Conservation (phyloP, 2,329 filamentous ascomycete genomes). For the Colletotrichum godetiae region DNA sequence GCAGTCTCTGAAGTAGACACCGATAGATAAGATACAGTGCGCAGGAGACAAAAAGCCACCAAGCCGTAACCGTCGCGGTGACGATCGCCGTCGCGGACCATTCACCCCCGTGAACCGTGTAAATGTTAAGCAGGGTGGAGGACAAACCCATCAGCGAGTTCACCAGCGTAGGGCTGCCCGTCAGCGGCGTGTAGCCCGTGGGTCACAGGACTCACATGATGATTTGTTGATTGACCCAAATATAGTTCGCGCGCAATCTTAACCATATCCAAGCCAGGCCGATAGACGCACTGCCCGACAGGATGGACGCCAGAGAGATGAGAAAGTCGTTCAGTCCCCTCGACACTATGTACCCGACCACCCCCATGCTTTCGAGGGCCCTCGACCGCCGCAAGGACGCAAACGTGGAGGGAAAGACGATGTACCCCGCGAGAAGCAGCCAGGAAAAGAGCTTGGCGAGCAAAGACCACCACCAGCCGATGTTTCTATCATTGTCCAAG, state of each 20-base stretch:
- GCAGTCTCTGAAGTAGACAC: too few species aligned
- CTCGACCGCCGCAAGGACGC: not conserved
- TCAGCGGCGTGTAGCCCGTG: not conserved
- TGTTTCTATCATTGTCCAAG: slow-evolving; percentile 6
- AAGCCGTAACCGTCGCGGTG: not conserved
- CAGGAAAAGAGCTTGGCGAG: not conserved
- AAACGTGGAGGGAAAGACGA: slow-evolving; percentile 6
- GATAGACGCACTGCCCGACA: slow-evolving; percentile 1
- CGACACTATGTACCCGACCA: not conserved
- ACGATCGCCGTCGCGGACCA: slow-evolving; percentile 1
- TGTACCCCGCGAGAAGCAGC: slow-evolving; percentile 3
- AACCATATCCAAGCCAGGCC: slow-evolving; percentile 15
- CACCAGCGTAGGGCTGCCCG: not conserved
- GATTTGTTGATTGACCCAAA: slow-evolving; percentile 9
- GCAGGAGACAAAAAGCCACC: too few species aligned
- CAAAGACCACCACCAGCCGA: slow-evolving; percentile 3
- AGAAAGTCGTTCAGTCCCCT: slow-evolving; percentile 4
- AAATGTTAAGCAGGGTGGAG: slow-evolving; percentile 9
- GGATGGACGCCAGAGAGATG: not conserved
- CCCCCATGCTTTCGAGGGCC: slow-evolving; percentile 9
- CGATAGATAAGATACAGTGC: too few species aligned
- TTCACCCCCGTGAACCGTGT: slow-evolving; percentile 3
- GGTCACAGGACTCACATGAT: not conserved
- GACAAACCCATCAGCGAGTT: slow-evolving; percentile 17
- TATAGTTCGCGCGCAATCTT: not conserved